Evolutionary conservation across 2,329 filamentous ascomycete genomes (phyloP).

Genomic region (Sporothrix pallida): DNA sequence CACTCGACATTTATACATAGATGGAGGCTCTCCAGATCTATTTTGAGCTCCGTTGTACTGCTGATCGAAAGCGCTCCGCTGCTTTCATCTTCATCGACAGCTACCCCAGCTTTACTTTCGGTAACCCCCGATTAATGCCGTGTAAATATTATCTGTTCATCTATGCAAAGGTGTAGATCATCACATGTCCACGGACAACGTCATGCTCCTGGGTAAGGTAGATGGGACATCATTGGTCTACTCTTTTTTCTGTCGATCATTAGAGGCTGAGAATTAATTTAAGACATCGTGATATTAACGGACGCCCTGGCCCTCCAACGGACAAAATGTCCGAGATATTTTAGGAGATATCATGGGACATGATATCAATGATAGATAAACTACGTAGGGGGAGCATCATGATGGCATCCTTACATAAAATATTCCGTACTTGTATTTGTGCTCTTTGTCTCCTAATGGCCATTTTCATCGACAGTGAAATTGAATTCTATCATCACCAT

Average conservation of each 20-base stretch:
- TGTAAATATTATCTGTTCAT: not conserved
- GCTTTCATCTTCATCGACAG: not conserved
- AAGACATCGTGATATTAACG: not conserved
- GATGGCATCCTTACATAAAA: not conserved
- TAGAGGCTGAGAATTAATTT: not conserved
- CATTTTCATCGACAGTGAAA: too few relatives aligned
- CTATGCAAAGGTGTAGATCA: not conserved
- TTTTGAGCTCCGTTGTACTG: not conserved
- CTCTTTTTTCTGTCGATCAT: not conserved
- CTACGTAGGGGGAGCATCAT: not conserved
- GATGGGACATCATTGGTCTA: not conserved
- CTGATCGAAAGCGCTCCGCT: not conserved
- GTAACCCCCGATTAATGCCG: conserved; percentile 8
- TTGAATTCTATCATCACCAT: too few relatives aligned
- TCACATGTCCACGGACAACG: not conserved
- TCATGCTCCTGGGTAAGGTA: not conserved
- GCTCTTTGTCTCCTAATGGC: too few relatives aligned
- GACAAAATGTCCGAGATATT: not conserved
- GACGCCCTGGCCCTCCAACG: conserved; percentile 1
- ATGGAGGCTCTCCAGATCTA: not conserved
- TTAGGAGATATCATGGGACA: not conserved
- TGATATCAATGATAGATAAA: not conserved
- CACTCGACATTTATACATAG: conserved; percentile 15
- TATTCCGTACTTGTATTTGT: too few relatives aligned
- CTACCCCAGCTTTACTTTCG: not conserved